phyloP scores from a whole-genome alignment of 345 rosid genomes.

The Ceriops zippeliana region DNA sequence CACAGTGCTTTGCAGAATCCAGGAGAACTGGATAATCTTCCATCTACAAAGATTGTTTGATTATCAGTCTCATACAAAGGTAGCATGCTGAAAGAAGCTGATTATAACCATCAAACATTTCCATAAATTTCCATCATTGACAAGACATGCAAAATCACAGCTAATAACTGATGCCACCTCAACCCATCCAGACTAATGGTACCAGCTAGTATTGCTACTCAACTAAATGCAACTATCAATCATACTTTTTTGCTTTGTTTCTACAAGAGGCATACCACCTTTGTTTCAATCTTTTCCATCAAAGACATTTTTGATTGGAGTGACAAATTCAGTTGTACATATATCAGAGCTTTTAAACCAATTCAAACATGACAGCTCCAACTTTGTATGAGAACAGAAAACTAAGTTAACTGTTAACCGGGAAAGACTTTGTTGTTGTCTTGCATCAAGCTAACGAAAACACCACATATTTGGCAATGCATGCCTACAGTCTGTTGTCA shows the following conservation, averaged over 20 bases:
- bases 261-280: background rate
- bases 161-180: too few species aligned
- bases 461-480: background rate
- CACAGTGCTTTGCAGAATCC: slow-evolving; percentile 29
- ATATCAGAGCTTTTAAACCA: background rate
- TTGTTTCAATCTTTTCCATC: background rate
- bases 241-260: background rate
- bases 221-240: background rate
- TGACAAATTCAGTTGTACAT: background rate
- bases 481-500: too few species aligned
- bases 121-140: background rate
- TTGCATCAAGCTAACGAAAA: background rate
- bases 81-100: background rate
- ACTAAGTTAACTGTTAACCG: background rate
- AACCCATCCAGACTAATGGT: too few species aligned
- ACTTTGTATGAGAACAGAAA: background rate
- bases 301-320: background rate
- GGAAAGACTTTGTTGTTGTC: too few species aligned
- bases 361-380: background rate
- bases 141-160: too few species aligned
- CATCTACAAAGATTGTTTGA: slow-evolving; percentile 32
- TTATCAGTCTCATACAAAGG: slow-evolving; percentile 1
- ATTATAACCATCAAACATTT: background rate
- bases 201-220: background rate
- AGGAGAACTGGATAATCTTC: slow-evolving; percentile 35